Evolutionary conservation across 305 asterid species (phyloP), one percentile per base, ranked within the genome.

Genomic region (Coffea humblotiana): DNA sequence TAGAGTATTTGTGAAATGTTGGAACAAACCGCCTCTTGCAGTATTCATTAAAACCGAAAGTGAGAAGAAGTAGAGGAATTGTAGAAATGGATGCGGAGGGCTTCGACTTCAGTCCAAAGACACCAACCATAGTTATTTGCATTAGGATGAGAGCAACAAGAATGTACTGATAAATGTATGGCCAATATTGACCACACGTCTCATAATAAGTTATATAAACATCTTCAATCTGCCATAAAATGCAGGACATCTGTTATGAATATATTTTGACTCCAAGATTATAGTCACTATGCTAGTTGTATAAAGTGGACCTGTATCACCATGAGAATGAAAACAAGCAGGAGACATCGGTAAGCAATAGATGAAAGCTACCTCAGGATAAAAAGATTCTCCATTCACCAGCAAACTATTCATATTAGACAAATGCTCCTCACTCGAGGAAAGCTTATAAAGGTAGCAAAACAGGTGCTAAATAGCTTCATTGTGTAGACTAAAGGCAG

Each of bases 101-200:
- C 88, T 95, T 95, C 54, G 94, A 90, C 86, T 92, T 95, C 86
- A 95, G 82, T 71, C 99, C 99, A 66, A 95, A 95, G 72, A 95
- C 90, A 66, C 99, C 99, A 69, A 94, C 90, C 99, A 88, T 91
- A 1, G 97, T 89, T 2, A 94, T 86, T 87, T 95, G 99, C 93
- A 91, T 92, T 83, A 93, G 91, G 80, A 90, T 79, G 79, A 95
- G 87, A 5, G 97, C 91, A 45, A 90, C 82, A 69, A 95, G 78
- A 81, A 93, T 89, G 86, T 94, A 94, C 84, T 90, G 94, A 85
- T 95, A 96, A 79, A 95, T 91, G 89, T 80, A 91, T 61, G 98
- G 97, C 99, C 99, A 95, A 71, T 90, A 95, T 45, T 90, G 93
- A 32, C 99, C 99, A 75, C 95, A 88, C 15, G 99, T 95, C 84